Evolutionary conservation across 148 eudicot species (phyloP), one percentile per base, ranked within the genome.

Genomic region (Rhododendron ferrugineum): DNA sequence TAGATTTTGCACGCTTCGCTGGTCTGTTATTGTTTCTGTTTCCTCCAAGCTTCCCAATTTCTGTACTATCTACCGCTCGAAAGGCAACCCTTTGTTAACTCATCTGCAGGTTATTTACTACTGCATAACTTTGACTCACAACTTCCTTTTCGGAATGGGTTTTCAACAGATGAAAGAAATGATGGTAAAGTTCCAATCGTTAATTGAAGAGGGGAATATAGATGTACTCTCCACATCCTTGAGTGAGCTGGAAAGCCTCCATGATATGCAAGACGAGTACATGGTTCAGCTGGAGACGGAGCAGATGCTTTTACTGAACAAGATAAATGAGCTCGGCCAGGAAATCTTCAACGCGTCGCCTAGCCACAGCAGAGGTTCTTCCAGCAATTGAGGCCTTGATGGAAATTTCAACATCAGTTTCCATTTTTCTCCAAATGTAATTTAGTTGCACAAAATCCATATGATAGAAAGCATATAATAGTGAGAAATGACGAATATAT

Each of bases 251-350:
- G 93, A 95, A 87, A 93, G 94, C 86, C 93, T 97, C 16, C 93
- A 95, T 20, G 95, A 95, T 28, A 83, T 86, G 66, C 93, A 94
- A 84, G 98, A 93, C 85, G 98, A 91, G 83, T 93, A 91, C 90
- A 86, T 95, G 92, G 84, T 90, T 36, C 98, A 91, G 87, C 94
- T 97, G 44, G 98, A 97, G 91, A 95, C 98, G 0, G 98, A 97
- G 92, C 93, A 94, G 88, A 90, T 78, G 89, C 91, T 97, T 76
- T 85, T 97, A 73, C 91, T 97, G 13, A 87, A 79, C 91, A 97
- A 97, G 89, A 95, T 97, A 76, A 89, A 86, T 28, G 96, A 95
- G 87, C 93, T 97, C 56, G 96, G 99, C 76, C 98, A 89, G 89
- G 99, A 95, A 89, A 88, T 95, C 36, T 68, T 95, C 2, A 90